Evolutionary conservation across 352 stramenopile species (phyloP).

Genomic region (Phytopythium mirpurense): DNA sequence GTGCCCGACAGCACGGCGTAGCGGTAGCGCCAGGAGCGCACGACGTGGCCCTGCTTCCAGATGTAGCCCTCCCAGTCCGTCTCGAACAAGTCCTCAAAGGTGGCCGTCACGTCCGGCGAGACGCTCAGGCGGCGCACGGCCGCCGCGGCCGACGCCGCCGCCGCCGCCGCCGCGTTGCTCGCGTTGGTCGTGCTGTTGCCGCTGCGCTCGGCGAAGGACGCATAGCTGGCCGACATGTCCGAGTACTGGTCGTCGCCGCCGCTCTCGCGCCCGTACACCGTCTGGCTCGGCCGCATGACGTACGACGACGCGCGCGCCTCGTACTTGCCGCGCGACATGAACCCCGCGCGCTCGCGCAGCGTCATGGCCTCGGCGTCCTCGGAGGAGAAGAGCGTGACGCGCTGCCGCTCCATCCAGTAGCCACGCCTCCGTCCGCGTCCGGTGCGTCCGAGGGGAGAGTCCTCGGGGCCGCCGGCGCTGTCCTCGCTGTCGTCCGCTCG

Average conservation of each 20-base stretch:
- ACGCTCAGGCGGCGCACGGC: conserved; percentile 46
- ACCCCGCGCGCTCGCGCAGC: conserved; percentile 46
- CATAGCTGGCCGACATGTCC: conserved; percentile 44
- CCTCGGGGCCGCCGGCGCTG: background rate
- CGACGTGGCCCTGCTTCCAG: conserved; percentile 85
- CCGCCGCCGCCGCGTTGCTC: conserved; percentile 6
- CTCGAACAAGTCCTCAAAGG: conserved; percentile 82
- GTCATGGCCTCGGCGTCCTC: conserved; percentile 73
- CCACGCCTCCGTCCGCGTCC: background rate
- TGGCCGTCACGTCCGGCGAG: conserved; percentile 58
- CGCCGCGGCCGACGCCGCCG: conserved; percentile 5
- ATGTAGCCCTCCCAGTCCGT: conserved; percentile 88
- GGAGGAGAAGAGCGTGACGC: conserved; percentile 64
- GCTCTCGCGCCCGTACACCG: conserved; percentile 42
- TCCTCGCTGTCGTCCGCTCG: background rate
- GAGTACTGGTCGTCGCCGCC: conserved; percentile 50
- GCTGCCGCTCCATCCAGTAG: conserved; percentile 42
- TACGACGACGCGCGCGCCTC: conserved; percentile 40
- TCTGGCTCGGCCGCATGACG: conserved; percentile 57
- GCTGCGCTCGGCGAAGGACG: conserved; percentile 47
- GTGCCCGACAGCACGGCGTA: conserved; percentile 79
- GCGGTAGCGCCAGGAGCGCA: conserved; percentile 80
- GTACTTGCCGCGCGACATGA: conserved; percentile 25
- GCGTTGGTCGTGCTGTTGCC: conserved; percentile 21
- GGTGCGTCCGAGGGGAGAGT: background rate